Evolutionary conservation across 1,284 basidiomycete genomes (phyloP).

Genomic region (Ceratobasidium theobromae): DNA sequence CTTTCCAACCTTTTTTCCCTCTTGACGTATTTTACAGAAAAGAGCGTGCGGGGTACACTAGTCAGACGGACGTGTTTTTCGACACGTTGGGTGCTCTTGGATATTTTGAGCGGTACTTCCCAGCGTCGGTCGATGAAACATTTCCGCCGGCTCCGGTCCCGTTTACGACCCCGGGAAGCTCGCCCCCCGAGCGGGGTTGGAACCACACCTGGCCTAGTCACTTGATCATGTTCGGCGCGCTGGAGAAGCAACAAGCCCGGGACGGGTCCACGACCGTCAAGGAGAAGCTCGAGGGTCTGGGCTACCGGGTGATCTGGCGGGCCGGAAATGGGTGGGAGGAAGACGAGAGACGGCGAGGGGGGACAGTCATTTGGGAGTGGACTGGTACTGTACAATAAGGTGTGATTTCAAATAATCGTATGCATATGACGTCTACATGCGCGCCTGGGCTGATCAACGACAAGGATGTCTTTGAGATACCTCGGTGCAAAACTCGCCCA

Average conservation of each 20-base stretch:
- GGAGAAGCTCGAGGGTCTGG: slow-evolving; percentile 53
- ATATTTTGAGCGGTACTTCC: slow-evolving; percentile 71
- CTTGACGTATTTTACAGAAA: slow-evolving; percentile 43
- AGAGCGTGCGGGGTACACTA: slow-evolving; percentile 60
- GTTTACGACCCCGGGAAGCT: slow-evolving; percentile 54
- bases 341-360: slow-evolving; percentile 73
- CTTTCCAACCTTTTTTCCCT: slow-evolving; percentile 23
- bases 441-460: slow-evolving; percentile 1
- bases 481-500: slow-evolving; percentile 78
- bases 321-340: slow-evolving; percentile 80
- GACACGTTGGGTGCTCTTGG: slow-evolving; percentile 54
- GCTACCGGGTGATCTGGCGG: slow-evolving; percentile 68
- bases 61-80: slow-evolving; percentile 87
- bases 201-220: slow-evolving; percentile 77
- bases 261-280: slow-evolving; percentile 45
- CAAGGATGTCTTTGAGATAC: slow-evolving; percentile 68
- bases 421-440: slow-evolving; percentile 3
- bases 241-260: slow-evolving; percentile 55
- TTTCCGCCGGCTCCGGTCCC: slow-evolving; percentile 70
- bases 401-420: not conserved
- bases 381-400: not conserved
- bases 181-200: slow-evolving; percentile 48
- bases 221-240: slow-evolving; percentile 74
- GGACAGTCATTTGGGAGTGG: slow-evolving; percentile 66
- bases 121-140: slow-evolving; percentile 55